Evolutionary conservation across 306 rosid species (phyloP).

Genomic region (Castanea mollissima): DNA sequence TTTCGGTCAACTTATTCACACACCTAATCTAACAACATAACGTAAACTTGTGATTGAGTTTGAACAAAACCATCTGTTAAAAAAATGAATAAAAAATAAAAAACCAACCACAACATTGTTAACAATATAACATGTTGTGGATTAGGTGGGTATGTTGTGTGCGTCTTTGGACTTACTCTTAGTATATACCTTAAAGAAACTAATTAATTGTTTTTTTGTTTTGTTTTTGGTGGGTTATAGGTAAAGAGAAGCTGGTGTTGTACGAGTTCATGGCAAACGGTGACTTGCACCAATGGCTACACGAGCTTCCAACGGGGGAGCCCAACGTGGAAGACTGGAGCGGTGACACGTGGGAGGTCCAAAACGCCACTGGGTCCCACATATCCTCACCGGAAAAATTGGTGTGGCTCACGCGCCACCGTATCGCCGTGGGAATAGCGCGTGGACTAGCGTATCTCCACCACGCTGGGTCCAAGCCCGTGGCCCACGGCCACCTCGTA

Average conservation of each 20-base stretch:
- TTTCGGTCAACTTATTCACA: no score
- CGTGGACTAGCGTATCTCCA: conserved; percentile 92
- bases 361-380: conserved; percentile 32
- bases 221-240: conserved; percentile 22
- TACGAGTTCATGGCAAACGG: conserved; percentile 93
- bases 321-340: conserved; percentile 96
- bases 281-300: conserved; percentile 82
- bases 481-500: conserved; percentile 82
- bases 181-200: background rate
- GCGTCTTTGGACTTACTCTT: no score
- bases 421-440: conserved; percentile 84
- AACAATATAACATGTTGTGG: no score
- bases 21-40: no score
- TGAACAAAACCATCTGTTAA: no score
- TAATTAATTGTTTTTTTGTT: background rate
- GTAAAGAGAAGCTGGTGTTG: conserved; percentile 80
- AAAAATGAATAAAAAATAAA: no score
- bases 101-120: no score
- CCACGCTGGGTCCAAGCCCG: conserved; percentile 85
- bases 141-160: no score
- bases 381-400: conserved; percentile 50
- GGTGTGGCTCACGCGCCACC: conserved; percentile 86
- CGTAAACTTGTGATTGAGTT: no score
- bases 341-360: conserved; percentile 83
- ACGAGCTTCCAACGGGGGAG: conserved; percentile 86